Conservation (phyloP, 2,329 filamentous ascomycete genomes). For the Pestalotiopsis sp. region DNA sequence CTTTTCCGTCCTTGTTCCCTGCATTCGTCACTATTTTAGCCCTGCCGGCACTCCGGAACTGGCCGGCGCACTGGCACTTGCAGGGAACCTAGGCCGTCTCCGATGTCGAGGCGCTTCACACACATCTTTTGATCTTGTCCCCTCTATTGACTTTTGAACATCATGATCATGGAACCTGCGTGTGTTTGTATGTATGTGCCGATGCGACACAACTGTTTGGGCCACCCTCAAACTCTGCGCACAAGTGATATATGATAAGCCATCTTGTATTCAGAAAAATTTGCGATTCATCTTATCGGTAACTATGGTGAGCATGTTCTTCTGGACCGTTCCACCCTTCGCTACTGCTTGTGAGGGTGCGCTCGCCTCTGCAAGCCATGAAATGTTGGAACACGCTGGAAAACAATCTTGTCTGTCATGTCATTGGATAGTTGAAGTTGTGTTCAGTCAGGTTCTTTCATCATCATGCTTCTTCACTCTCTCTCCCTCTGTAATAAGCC, state of each 20-base stretch:
- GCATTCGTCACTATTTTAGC: background rate
- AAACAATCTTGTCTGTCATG: background rate
- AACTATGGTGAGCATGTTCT: background rate
- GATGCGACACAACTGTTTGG: background rate
- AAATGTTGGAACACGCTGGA: background rate
- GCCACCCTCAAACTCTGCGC: background rate
- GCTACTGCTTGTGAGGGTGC: background rate
- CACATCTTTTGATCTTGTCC: background rate
- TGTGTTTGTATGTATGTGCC: background rate
- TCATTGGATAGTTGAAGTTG: slow-evolving; percentile 3
- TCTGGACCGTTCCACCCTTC: background rate
- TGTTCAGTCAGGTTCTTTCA: background rate
- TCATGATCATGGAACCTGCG: background rate
- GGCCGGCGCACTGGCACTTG: background rate
- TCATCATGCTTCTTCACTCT: background rate
- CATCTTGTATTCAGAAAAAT: background rate
- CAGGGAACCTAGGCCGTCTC: background rate
- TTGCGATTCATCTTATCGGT: background rate
- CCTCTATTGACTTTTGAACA: background rate
- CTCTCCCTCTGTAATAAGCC: background rate
- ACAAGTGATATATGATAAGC: slow-evolving; percentile 11
- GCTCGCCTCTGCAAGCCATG: slow-evolving; percentile 7
- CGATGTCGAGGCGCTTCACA: slow-evolving; percentile 6
- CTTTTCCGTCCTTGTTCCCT: background rate
- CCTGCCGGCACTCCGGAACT: slow-evolving; percentile 5